Evolutionary conservation across 139 green algal species (phyloP).

Genomic region (Coccomyxa sp.): DNA sequence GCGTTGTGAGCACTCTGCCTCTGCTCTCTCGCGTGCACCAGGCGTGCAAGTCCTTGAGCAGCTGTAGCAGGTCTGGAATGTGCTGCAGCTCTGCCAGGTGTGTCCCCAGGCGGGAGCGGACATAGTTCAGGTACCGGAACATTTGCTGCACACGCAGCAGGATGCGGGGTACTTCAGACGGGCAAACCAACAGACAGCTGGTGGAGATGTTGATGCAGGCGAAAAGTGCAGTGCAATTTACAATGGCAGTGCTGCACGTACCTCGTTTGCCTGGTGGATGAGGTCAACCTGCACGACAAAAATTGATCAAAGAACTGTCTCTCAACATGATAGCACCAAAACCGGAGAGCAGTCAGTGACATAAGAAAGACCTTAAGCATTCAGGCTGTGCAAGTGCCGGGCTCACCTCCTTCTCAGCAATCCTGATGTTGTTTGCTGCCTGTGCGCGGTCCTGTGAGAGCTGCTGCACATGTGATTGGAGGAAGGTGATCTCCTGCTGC

Average conservation of each 20-base stretch:
- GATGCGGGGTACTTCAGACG: not conserved
- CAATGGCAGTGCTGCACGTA: not conserved
- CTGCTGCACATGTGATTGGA: not conserved
- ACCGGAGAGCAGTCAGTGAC: too few relatives aligned
- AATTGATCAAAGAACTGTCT: too few relatives aligned
- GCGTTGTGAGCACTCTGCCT: not conserved
- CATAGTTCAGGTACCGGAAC: conserved; percentile 5
- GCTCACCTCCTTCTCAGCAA: not conserved
- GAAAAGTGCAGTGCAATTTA: not conserved
- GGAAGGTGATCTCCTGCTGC: not conserved
- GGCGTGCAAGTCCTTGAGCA: not conserved
- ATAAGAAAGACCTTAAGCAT: too few relatives aligned
- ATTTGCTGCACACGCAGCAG: not conserved
- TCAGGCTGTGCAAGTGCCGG: not conserved
- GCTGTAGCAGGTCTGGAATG: not conserved
- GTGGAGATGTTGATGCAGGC: not conserved
- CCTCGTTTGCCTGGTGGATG: not conserved
- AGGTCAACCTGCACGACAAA: not conserved
- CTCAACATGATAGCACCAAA: too few relatives aligned
- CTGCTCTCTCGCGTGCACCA: not conserved
- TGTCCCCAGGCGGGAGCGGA: not conserved
- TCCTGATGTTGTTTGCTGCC: not conserved
- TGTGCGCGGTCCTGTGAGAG: not conserved
- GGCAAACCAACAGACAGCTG: not conserved
- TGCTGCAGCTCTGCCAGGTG: not conserved